phyloP scores from a whole-genome alignment of 495 filamentous ascomycete species.

The Aspergillus incahuasiensis region DNA sequence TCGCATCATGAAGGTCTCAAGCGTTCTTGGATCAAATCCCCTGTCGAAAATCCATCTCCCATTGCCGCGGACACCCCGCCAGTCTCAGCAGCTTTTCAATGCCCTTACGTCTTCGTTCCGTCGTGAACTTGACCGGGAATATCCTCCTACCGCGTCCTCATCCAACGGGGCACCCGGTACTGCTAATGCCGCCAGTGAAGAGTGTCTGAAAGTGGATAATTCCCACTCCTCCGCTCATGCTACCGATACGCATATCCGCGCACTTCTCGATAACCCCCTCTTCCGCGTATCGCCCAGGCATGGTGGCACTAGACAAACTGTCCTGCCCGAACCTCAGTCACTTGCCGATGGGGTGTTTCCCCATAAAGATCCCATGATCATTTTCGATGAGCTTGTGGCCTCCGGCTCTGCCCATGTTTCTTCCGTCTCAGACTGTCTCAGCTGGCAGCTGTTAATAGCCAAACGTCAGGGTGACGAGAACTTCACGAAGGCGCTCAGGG shows the following conservation, averaged over 20 bases:
- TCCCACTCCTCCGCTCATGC: constrained; percentile 31
- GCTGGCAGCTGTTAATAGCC: constrained; percentile 31
- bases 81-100: constrained; percentile 64
- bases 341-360: constrained; percentile 17
- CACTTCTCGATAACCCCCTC: constrained; percentile 69
- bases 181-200: constrained; percentile 6
- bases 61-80: constrained; percentile 57
- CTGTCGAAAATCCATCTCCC: constrained; percentile 67
- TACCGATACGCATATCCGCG: constrained; percentile 54
- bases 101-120: constrained; percentile 74
- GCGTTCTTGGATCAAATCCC: constrained; percentile 37
- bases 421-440: constrained; percentile 25
- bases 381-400: constrained; percentile 40
- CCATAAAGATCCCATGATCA: constrained; percentile 32
- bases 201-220: constrained; percentile 4
- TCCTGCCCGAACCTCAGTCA: constrained; percentile 9
- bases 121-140: constrained; percentile 62
- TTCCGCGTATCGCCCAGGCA: constrained; percentile 34
- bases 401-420: constrained; percentile 29
- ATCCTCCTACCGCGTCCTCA: constrained; percentile 41
- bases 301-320: no score
- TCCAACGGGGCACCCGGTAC: constrained; percentile 12
- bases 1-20: constrained; percentile 41
- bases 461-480: constrained; percentile 13
- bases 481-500: constrained; percentile 28